phyloP scores from a whole-genome alignment of 1,284 basidiomycete genomes.

The Heterobasidion irregulare region DNA sequence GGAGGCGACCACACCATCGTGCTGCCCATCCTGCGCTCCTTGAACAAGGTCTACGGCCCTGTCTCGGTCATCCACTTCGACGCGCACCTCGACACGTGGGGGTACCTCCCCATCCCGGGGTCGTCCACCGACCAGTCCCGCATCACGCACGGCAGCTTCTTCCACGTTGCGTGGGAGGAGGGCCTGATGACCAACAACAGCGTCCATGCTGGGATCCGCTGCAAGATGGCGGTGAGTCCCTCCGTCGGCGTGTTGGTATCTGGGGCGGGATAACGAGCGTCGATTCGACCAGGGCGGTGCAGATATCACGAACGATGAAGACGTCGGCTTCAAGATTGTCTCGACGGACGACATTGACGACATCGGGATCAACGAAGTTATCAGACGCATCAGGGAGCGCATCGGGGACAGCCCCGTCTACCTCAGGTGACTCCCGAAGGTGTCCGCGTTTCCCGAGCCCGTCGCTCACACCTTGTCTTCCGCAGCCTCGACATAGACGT shows the following conservation, averaged over 20 bases:
- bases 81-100: slow-evolving; percentile 68
- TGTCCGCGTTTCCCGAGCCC: neutral
- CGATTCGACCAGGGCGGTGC: slow-evolving; percentile 33
- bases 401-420: slow-evolving; percentile 70
- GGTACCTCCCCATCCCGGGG: slow-evolving; percentile 36
- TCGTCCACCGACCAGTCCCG: slow-evolving; percentile 48
- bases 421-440: slow-evolving; percentile 39
- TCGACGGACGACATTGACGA: slow-evolving; percentile 74
- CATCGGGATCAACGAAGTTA: slow-evolving; percentile 51
- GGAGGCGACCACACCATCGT: slow-evolving; percentile 80
- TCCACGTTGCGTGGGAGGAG: slow-evolving; percentile 65
- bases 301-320: slow-evolving; percentile 56
- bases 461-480: neutral
- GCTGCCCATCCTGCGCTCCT: slow-evolving; percentile 64
- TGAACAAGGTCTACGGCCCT: slow-evolving; percentile 67
- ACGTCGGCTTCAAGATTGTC: slow-evolving; percentile 64
- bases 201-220: slow-evolving; percentile 73
- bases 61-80: slow-evolving; percentile 80
- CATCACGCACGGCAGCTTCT: slow-evolving; percentile 73
- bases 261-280: neutral
- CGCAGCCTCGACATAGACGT: slow-evolving; percentile 69
- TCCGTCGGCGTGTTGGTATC: neutral
- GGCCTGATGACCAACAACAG: slow-evolving; percentile 65
- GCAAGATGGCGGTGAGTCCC: slow-evolving; percentile 50
- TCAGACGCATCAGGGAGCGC: slow-evolving; percentile 51